A percentile compares a stretch with the other conserved stretches of the same genome.
These are phyloP conservation scores for Panicum miliaceum DNA, from an alignment of 176 grass and related monocot species.

Conservation along the genomic window DNA sequence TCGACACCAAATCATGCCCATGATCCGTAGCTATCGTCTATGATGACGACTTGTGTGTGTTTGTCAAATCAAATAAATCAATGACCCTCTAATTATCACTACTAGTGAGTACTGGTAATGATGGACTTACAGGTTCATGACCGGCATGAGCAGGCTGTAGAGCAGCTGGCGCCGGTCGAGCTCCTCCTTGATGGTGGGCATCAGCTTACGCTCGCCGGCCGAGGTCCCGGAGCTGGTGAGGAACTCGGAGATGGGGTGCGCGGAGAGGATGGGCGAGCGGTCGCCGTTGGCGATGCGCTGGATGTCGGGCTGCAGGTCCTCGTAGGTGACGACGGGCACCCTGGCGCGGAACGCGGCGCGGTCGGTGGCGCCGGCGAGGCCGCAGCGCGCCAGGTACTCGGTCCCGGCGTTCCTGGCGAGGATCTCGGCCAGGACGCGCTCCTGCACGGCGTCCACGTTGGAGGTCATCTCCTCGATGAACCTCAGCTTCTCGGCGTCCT, in stretches of 20 bases:
- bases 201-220: constrained; percentile 69
- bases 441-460: constrained; percentile 51
- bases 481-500: constrained; percentile 58
- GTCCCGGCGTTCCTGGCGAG: constrained; percentile 52
- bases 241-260: constrained; percentile 72
- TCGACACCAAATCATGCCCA: neutral
- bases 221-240: constrained; percentile 76
- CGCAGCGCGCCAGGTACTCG: constrained; percentile 66
- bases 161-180: constrained; percentile 62
- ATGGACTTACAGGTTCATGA: constrained; percentile 61
- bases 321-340: constrained; percentile 75
- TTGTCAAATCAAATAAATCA: neutral
- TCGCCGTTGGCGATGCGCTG: constrained; percentile 75
- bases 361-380: constrained; percentile 57
- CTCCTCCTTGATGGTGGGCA: constrained; percentile 71
- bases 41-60: neutral
- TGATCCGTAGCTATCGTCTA: neutral
- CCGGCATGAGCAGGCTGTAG: constrained; percentile 68
- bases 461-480: constrained; percentile 78
- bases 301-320: constrained; percentile 73
- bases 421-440: constrained; percentile 65
- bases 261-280: constrained; percentile 70
- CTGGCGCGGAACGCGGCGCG: constrained; percentile 52
- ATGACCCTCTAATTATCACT: too few relatives aligned
- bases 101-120: too few relatives aligned